Base-by-base conservation (phyloP, 495 filamentous ascomycete species). In the Aspergillus taichungensis region DNA sequence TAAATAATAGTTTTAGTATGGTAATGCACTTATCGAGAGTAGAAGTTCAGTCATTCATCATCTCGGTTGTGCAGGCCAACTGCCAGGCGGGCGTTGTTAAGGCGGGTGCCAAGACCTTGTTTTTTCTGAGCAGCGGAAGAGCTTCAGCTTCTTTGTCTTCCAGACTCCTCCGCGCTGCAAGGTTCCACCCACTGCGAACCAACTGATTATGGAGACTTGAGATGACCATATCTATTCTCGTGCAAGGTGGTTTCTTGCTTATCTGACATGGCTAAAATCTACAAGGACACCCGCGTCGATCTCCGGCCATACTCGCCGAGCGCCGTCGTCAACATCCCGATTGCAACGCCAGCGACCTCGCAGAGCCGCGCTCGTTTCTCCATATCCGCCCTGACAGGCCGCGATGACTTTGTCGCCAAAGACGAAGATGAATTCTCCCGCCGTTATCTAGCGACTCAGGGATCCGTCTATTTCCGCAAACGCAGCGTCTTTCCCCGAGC, bases 271-370 rank as follows among this genome's bases (percentile, higher is more conserved):
- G 69, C 65, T 37, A 71, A 66, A 63, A 70, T 88, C 53, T 91
- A 86, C 72, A 90, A 88, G 62, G 90, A 96, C 69, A 85, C 86
- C 55, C 80, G 88, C 55, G 67, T 94, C 48, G 84, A 87, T 51
- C 74, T 92, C 43, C 84, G 91, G 59, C 82, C 87, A 24, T 72
- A 82, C 38, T 82, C 74, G 46, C 69, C 77, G 53, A 73, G 74
- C 46, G 83, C 84, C 33, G 75, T 82, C 50, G 76, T 87, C 60
- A 79, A 84, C 53, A 75, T 94, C 55, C 83, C 81, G 50, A 77
- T 94, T 54, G 81, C 87, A 51, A 65, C 74, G 32, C 72, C 66
- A 50, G 61, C 58, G 43, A 61, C 55, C 56, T 49, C 68, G 46
- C 49, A 53, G 46, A 61, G 64, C 55, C 66, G 72, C 38, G 56